These are phyloP conservation scores for Balamuthia mandrillaris DNA, from an alignment of 208 protist genomes.

Conservation along the genomic window DNA sequence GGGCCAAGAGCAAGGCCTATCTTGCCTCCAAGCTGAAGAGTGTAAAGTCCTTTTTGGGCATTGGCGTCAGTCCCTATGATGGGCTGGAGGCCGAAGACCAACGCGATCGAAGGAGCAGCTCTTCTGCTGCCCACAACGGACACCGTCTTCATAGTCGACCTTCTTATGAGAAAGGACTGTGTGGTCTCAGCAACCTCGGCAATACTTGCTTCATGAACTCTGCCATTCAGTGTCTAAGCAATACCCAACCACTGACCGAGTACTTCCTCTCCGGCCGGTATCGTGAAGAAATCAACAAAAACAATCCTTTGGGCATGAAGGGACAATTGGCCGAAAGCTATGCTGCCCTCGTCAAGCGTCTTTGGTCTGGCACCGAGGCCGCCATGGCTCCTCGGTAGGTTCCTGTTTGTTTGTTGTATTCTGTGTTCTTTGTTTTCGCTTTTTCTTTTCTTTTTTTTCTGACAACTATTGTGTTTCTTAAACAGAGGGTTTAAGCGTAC, in stretches of 20 bases:
- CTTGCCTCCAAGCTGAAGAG: too few species aligned
- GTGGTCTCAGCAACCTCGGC: slow-evolving; percentile 25
- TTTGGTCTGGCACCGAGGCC: slow-evolving; percentile 69
- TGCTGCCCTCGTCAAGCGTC: slow-evolving; percentile 55
- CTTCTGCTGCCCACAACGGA: too few species aligned
- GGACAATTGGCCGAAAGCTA: slow-evolving; percentile 55
- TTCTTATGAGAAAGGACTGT: neutral
- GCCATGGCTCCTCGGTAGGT: too few species aligned
- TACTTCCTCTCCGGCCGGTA: slow-evolving; percentile 85
- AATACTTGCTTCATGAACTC: slow-evolving; percentile 96
- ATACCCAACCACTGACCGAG: slow-evolving; percentile 64
- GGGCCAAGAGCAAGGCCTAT: too few species aligned
- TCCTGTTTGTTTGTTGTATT: slow-evolving; percentile 72
- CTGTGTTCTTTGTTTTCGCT: too few species aligned
- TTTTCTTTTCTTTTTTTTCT: neutral
- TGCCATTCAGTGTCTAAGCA: slow-evolving; percentile 87
- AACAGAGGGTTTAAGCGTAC: slow-evolving; percentile 74
- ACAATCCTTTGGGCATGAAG: slow-evolving; percentile 44
- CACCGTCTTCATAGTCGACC: too few species aligned
- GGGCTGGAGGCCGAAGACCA: too few species aligned
- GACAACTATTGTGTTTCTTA: slow-evolving; percentile 51
- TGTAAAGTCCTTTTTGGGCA: too few species aligned
- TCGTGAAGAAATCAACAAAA: slow-evolving; percentile 66
- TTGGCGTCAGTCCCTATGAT: too few species aligned
- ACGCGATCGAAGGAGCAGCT: too few species aligned